Evolutionary conservation across 495 filamentous ascomycete genomes (phyloP), one percentile per base, ranked within the genome.

Genomic region (Chaetomidium leptoderma): DNA sequence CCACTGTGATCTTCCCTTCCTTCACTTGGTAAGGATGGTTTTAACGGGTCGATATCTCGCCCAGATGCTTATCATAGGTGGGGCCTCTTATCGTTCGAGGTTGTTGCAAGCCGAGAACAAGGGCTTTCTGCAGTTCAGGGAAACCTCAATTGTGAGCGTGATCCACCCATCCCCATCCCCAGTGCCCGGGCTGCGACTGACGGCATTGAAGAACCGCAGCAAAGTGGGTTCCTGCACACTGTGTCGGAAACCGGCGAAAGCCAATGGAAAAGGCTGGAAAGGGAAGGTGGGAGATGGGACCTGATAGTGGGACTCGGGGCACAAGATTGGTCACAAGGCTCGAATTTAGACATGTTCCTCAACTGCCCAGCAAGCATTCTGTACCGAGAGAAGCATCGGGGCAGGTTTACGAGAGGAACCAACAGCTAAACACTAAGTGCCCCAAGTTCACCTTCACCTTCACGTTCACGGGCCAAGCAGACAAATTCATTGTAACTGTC

Each of bases 261-360:
- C 49, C 49, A 35, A n/a, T 52, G 47, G 19, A 11, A 35, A 29
- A 52, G 29, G 5, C 13, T 30, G 6, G 33, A 42, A 19, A 17
- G 39, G 39, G 39, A 42, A 42, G 39, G 40, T 44, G 40, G 40
- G 40, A 44, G 11, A n/a, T n/a, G n/a, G n/a, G n/a, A n/a, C n/a
- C n/a, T n/a, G 8, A 44, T 24, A 9, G 47, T 50, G 47, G 47
- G 32, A 35, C 47, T 48, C n/a, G n/a, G 24, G 44, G 19, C 19
- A 37, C 14, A 50, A 21, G 32, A 36, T 39, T 52, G 49, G 33
- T 39, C n/a, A 14, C n/a, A 42, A 5, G 10, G 30, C 30, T 33
- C 6, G 30, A 33, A n/a, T n/a, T n/a, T n/a, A n/a, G n/a, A n/a
- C n/a, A n/a, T n/a, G n/a, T n/a, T n/a, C n/a, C n/a, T n/a, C n/a